phyloP scores from a whole-genome alignment of 2,329 filamentous ascomycete genomes.

The Aspergillus pseudoviridinutans region DNA sequence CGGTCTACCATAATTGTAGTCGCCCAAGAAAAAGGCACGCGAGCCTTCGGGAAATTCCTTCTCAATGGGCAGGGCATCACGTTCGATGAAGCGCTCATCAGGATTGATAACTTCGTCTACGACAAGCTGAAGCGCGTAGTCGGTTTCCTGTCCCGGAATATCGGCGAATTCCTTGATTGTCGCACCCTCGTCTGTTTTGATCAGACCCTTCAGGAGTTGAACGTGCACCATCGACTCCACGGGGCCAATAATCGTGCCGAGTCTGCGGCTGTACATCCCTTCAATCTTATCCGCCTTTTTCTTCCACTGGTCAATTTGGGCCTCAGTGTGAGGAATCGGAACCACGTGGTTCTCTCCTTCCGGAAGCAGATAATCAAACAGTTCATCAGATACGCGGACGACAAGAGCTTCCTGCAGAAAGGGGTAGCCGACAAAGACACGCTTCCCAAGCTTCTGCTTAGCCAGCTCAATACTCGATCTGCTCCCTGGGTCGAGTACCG shows the following conservation, averaged over 20 bases:
- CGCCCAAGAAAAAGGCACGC: conserved; percentile 87
- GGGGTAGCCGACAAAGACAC: conserved; percentile 88
- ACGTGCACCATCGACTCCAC: conserved; percentile 90
- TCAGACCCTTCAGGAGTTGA: conserved; percentile 86
- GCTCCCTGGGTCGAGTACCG: conserved; percentile 68
- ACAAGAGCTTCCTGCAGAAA: conserved; percentile 94
- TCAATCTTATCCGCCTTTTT: conserved; percentile 83
- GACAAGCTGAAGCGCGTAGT: conserved; percentile 86
- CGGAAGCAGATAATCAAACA: conserved; percentile 79
- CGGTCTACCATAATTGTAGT: conserved; percentile 87
- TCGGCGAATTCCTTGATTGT: conserved; percentile 89
- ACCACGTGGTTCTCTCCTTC: conserved; percentile 62
- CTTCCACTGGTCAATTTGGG: conserved; percentile 76
- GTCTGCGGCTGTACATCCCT: conserved; percentile 80
- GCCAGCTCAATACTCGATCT: conserved; percentile 69
- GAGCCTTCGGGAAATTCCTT: conserved; percentile 85
- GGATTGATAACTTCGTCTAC: conserved; percentile 88
- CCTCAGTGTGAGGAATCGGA: conserved; percentile 65
- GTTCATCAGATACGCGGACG: conserved; percentile 81
- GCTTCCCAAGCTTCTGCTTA: conserved; percentile 74
- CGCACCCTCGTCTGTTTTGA: conserved; percentile 85
- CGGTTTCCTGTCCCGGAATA: conserved; percentile 78
- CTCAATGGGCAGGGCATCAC: conserved; percentile 77
- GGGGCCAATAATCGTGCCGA: conserved; percentile 79
- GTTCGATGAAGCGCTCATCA: conserved; percentile 90